phyloP scores from a whole-genome alignment of 1,139 yeast species.

The Zygosaccharomyces sapae region DNA sequence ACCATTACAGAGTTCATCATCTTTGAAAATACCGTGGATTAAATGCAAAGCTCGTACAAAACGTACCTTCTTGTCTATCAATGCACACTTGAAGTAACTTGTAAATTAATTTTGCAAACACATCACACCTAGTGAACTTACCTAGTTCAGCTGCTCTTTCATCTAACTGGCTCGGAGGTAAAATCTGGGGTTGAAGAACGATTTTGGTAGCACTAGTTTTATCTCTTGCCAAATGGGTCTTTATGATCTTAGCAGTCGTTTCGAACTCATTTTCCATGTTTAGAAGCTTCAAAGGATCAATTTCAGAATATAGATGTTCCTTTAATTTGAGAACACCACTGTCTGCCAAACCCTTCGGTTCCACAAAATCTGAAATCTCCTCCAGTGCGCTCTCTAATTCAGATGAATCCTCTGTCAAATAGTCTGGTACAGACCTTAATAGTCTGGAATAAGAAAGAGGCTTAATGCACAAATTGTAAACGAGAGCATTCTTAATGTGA shows the following conservation, averaged over 20 bases:
- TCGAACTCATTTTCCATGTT: constrained; percentile 40
- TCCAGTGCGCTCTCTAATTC: constrained; percentile 42
- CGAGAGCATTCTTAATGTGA: constrained; percentile 40
- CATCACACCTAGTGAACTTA: constrained; percentile 47
- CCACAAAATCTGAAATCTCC: constrained; percentile 47
- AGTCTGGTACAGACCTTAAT: constrained; percentile 39
- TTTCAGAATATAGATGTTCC: constrained; percentile 40
- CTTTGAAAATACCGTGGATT: constrained; percentile 58
- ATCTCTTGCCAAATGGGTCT: constrained; percentile 37
- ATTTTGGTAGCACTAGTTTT: constrained; percentile 43
- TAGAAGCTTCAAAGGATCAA: constrained; percentile 39
- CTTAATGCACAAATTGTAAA: constrained; percentile 48
- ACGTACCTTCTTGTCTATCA: constrained; percentile 47
- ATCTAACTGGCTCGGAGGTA: constrained; percentile 31
- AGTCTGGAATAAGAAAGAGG: constrained; percentile 55
- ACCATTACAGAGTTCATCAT: constrained; percentile 48
- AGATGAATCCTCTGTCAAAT: constrained; percentile 36
- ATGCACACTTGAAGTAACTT: constrained; percentile 53
- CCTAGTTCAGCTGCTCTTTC: constrained; percentile 42
- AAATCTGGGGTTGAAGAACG: constrained; percentile 43
- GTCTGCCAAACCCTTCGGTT: constrained; percentile 54
- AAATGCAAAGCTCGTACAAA: constrained; percentile 60
- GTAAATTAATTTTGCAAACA: constrained; percentile 54
- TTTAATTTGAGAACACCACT: constrained; percentile 54
- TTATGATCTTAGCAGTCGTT: constrained; percentile 41